Conservation (phyloP, 176 grass and related monocot genomes). For the Cocos nucifera region DNA sequence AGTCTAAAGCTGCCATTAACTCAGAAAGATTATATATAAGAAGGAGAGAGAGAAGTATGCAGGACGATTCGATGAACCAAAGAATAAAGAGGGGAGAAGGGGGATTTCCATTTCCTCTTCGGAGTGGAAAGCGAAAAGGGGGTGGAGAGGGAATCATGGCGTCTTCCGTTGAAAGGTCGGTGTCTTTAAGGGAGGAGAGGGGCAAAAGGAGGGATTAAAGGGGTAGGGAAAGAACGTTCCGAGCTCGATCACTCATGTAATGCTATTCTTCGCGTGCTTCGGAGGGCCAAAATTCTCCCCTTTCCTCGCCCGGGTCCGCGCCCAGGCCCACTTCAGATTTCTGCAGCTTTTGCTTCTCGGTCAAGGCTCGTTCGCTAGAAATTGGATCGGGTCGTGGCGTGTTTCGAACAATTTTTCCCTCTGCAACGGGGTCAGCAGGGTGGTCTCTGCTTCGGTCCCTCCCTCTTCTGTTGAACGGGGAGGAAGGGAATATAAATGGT, state of each 20-base stretch:
- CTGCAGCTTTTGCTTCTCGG: no score
- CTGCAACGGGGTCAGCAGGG: no score
- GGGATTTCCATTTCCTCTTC: not conserved
- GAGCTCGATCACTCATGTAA: constrained; percentile 30
- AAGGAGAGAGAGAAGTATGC: constrained; percentile 1
- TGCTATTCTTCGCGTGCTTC: constrained; percentile 29
- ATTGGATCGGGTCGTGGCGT: no score
- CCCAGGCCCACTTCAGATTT: no score
- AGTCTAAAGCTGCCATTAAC: constrained; percentile 37
- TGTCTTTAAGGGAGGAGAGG: constrained; percentile 49
- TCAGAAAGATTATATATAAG: not conserved
- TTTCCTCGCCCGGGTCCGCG: no score
- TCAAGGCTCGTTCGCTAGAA: no score
- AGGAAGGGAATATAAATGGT: no score
- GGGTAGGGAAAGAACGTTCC: constrained; percentile 16
- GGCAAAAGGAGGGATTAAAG: constrained; percentile 26
- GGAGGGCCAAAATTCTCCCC: not conserved
- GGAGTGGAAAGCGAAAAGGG: not conserved
- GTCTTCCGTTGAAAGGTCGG: constrained; percentile 64
- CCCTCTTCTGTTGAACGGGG: no score
- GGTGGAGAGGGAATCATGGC: constrained; percentile 59
- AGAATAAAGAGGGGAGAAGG: constrained; percentile 2
- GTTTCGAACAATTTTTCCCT: no score
- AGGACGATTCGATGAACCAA: not conserved
- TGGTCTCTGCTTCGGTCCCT: no score